These are phyloP conservation scores for Candida wancherniae DNA, from an alignment of 805 yeast species.

Conservation along the genomic window DNA sequence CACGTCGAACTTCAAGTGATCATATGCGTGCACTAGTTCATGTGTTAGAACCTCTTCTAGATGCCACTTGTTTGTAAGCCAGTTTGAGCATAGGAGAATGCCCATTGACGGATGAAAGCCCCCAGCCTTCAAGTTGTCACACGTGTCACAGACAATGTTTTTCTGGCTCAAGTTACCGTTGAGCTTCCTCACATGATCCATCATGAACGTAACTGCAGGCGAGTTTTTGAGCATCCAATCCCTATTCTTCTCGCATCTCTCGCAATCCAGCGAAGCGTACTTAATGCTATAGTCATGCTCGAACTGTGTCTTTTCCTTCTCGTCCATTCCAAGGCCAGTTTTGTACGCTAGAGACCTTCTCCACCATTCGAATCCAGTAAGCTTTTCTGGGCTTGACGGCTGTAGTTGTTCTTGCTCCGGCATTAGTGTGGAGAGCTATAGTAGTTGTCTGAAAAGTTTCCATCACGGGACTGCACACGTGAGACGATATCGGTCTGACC, in stretches of 20 bases:
- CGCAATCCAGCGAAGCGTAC: constrained; percentile 50
- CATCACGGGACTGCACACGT: no score
- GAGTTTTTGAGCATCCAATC: constrained; percentile 78
- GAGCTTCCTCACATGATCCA: constrained; percentile 70
- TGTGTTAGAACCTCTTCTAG: constrained; percentile 89
- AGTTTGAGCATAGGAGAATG: constrained; percentile 79
- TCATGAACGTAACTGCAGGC: constrained; percentile 84
- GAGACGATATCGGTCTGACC: no score
- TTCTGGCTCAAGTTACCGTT: constrained; percentile 44
- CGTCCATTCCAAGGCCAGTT: constrained; percentile 62
- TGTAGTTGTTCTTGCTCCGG: constrained; percentile 3
- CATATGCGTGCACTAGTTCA: constrained; percentile 91
- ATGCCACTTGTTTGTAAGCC: constrained; percentile 69
- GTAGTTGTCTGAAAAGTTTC: no score
- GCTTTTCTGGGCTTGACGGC: constrained; percentile 29
- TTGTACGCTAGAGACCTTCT: constrained; percentile 63
- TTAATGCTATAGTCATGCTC: constrained; percentile 51
- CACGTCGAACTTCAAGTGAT: constrained; percentile 79
- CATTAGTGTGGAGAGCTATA: constrained; percentile 3
- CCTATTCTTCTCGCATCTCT: constrained; percentile 64
- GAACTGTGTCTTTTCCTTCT: constrained; percentile 48
- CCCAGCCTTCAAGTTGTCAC: constrained; percentile 80
- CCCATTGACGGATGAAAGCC: constrained; percentile 93
- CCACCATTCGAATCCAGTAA: constrained; percentile 74
- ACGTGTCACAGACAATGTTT: constrained; percentile 72